Conservation (phyloP, 441 rosid genomes). For the Pelargonium fulgidum region DNA sequence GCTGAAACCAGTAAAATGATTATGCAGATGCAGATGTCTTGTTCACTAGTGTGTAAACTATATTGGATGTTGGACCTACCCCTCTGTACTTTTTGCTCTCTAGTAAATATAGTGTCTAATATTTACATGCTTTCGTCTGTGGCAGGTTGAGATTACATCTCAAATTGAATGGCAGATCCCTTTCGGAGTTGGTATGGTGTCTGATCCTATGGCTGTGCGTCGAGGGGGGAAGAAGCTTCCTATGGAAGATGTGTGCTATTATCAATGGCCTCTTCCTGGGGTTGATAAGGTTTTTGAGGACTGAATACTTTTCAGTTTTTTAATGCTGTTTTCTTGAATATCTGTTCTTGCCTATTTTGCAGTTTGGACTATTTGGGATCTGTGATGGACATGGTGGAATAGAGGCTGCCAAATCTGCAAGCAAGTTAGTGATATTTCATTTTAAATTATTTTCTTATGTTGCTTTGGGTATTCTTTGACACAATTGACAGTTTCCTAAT, state of each 20-base stretch:
- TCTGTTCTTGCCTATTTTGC: slow-evolving; percentile 26
- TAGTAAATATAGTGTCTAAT: background rate
- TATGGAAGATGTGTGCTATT: slow-evolving; percentile 93
- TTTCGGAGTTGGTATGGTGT: slow-evolving; percentile 74
- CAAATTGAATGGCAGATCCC: slow-evolving; percentile 50
- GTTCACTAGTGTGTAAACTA: background rate
- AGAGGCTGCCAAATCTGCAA: slow-evolving; percentile 81
- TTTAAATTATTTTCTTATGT: slow-evolving; percentile 21
- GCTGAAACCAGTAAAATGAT: background rate
- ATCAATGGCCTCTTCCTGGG: slow-evolving; percentile 91
- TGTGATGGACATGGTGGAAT: slow-evolving; percentile 97
- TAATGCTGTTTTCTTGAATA: background rate
- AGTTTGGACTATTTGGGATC: slow-evolving; percentile 92
- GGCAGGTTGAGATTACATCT: slow-evolving; percentile 63
- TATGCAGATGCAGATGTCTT: background rate
- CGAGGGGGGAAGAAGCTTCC: slow-evolving; percentile 84
- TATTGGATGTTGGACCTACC: background rate
- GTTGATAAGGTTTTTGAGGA: slow-evolving; percentile 50
- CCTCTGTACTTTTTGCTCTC: background rate
- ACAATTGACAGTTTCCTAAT: background rate
- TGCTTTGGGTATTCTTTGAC: slow-evolving; percentile 12
- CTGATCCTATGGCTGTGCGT: slow-evolving; percentile 92
- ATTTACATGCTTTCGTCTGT: slow-evolving; percentile 11
- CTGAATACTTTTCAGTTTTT: slow-evolving; percentile 9
- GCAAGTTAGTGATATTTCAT: slow-evolving; percentile 55